Evolutionary conservation across 2,329 filamentous ascomycete species (phyloP).

Genomic region (Huntiella decipiens): DNA sequence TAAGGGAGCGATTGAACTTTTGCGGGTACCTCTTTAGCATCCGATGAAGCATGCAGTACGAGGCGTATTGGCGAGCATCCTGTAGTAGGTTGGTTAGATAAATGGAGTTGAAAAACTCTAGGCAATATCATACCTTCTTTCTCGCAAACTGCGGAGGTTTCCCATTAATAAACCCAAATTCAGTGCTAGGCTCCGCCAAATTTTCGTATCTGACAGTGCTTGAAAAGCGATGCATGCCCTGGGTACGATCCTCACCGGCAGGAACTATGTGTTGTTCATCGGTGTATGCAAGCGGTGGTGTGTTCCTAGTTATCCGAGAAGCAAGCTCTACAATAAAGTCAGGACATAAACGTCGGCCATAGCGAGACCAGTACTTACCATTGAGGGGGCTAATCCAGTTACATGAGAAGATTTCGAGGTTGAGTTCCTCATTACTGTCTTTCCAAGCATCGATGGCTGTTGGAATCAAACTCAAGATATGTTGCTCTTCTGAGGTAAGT

Average conservation of each 20-base stretch:
- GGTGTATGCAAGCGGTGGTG: too few relatives aligned
- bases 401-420: background rate
- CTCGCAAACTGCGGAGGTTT: slow-evolving; percentile 21
- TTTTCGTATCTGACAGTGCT: background rate
- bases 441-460: background rate
- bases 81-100: slow-evolving; percentile 9
- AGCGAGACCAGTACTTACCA: background rate
- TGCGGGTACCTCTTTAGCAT: background rate
- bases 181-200: slow-evolving; percentile 15
- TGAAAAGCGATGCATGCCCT: too few relatives aligned
- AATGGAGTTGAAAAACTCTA: background rate
- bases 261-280: too few relatives aligned
- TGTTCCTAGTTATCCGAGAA: too few relatives aligned
- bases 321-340: too few relatives aligned
- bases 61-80: slow-evolving; percentile 33
- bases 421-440: too few relatives aligned
- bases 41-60: slow-evolving; percentile 27
- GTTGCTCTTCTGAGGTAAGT: background rate
- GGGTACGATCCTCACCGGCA: too few relatives aligned
- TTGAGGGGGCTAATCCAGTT: slow-evolving; percentile 7
- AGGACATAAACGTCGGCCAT: too few relatives aligned
- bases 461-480: slow-evolving; percentile 2
- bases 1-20: too few relatives aligned
- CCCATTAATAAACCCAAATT: slow-evolving; percentile 19
- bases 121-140: slow-evolving; percentile 24